Evolutionary conservation across 371 early-diverging fungal genomes (phyloP), one percentile per base, ranked within the genome.

Genomic region (Rhizopus sp.): DNA sequence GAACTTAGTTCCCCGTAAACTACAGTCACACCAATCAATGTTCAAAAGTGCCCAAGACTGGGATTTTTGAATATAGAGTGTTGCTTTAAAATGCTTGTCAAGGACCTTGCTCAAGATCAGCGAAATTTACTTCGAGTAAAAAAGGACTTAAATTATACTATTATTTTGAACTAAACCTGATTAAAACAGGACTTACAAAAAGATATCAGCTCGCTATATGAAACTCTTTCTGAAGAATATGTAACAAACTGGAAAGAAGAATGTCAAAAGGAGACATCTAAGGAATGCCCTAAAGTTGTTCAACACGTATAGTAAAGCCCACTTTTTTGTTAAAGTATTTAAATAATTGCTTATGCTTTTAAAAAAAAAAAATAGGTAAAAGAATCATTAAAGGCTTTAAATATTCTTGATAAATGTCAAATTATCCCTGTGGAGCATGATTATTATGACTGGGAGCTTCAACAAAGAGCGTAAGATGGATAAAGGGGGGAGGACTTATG

Each of bases 401-500:
- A 54, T 2, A 48, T 86, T 39, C 44, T 50, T 10, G 44, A 63
- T 30, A 47, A 66, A 23, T 63, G 74, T 29, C 78, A 83, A 23
- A 75, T 84, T 58, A 79, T 77, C 65, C 75, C 71, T 32, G 89
- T 89, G 0, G 82, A 84, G 44, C 35, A 73, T 16, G 77, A 85
- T 55, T 93, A 91, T 68, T 93, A 93, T 68, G 68, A 77, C 3
- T 92, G 93, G 93, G 75, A 84, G 33, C 69, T 91, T 9, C 80
- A 85, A 55, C 70, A 81, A 47, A 83, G 93, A 42, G 88, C 88
- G 78, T 82, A 69, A 60, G 62, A 31, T 8, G 7, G 23, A 35
- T 44, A 41, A 23, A 30, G 10, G 30, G 7, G 15, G 23, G 8
- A 44, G 3, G 33, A 35, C 13, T 23, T 5, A 34, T 17, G 30